phyloP scores from a whole-genome alignment of 2,329 filamentous ascomycete species.

The Plenodomus biglobosus region DNA sequence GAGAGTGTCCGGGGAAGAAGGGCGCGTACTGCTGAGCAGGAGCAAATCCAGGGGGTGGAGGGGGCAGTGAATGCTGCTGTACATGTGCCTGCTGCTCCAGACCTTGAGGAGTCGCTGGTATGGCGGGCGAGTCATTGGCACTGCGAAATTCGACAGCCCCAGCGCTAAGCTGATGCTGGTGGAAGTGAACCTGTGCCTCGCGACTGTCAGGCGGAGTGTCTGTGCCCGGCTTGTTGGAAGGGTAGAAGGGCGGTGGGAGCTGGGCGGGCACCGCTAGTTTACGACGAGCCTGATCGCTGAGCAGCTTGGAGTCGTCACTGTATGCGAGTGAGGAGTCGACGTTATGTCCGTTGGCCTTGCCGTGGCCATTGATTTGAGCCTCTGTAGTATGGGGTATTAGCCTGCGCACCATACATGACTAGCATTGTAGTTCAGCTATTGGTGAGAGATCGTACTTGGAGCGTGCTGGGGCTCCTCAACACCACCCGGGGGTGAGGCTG shows the following conservation, averaged over 20 bases:
- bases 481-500: slow-evolving; percentile 16
- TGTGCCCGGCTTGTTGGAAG: slow-evolving; percentile 27
- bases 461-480: slow-evolving; percentile 7
- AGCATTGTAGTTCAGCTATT: not conserved
- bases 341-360: slow-evolving; percentile 5
- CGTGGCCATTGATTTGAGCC: slow-evolving; percentile 5
- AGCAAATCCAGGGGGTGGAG: slow-evolving; percentile 38
- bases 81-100: slow-evolving; percentile 17
- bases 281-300: slow-evolving; percentile 23
- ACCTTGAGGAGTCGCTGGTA: slow-evolving; percentile 42
- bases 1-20: slow-evolving; percentile 38
- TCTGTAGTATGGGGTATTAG: slow-evolving; percentile 6
- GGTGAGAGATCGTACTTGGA: not conserved
- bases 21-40: slow-evolving; percentile 33
- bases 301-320: slow-evolving; percentile 11
- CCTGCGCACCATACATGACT: not conserved
- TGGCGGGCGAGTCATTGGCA: slow-evolving; percentile 39
- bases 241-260: slow-evolving; percentile 43
- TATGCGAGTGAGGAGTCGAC: slow-evolving; percentile 3
- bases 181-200: slow-evolving; percentile 12
- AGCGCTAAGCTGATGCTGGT: slow-evolving; percentile 29
- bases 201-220: slow-evolving; percentile 28
- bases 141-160: slow-evolving; percentile 46
- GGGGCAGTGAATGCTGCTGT: slow-evolving; percentile 26
- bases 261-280: slow-evolving; percentile 27